These are phyloP conservation scores for Diaporthe eres DNA, from an alignment of 2,329 filamentous ascomycete species.

Conservation along the genomic window DNA sequence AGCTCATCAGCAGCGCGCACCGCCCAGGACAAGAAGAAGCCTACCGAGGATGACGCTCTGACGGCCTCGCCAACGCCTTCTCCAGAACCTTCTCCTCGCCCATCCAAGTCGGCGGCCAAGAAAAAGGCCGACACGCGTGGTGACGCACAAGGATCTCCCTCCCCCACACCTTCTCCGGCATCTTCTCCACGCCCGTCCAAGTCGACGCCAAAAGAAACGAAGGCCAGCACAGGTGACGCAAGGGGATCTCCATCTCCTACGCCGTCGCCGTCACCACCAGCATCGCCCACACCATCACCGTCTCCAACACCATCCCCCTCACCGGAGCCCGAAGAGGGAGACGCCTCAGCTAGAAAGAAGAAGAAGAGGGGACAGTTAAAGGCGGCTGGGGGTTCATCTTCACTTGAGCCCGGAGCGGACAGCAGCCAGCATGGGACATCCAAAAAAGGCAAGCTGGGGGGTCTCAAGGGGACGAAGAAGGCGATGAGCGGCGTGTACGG, in stretches of 20 bases:
- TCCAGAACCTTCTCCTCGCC: neutral
- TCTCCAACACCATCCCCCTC: slow-evolving; percentile 36
- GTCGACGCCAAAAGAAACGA: neutral
- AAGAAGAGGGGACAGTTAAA: slow-evolving; percentile 20
- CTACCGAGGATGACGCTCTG: neutral
- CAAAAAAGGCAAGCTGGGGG: slow-evolving; percentile 50
- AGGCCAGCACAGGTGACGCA: neutral
- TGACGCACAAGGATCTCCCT: neutral
- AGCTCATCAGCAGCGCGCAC: slow-evolving; percentile 20
- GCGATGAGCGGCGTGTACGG: neutral
- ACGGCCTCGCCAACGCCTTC: slow-evolving; percentile 26
- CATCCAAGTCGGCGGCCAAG: neutral
- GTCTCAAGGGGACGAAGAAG: slow-evolving; percentile 28
- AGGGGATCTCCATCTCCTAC: neutral
- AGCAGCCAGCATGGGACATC: neutral
- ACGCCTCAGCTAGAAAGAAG: neutral
- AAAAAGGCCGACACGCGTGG: too few species aligned
- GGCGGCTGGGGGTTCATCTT: neutral
- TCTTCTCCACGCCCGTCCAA: neutral
- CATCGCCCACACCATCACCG: slow-evolving; percentile 28
- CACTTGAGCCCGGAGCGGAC: slow-evolving; percentile 9
- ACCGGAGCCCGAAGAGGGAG: slow-evolving; percentile 4
- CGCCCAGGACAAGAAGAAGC: neutral
- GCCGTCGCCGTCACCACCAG: neutral
- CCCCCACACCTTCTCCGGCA: neutral